A percentile compares a stretch with the other conserved stretches of the same genome.
phyloP scores from a whole-genome alignment of 2,329 filamentous ascomycete genomes.

The Cytospora schulzeri region DNA sequence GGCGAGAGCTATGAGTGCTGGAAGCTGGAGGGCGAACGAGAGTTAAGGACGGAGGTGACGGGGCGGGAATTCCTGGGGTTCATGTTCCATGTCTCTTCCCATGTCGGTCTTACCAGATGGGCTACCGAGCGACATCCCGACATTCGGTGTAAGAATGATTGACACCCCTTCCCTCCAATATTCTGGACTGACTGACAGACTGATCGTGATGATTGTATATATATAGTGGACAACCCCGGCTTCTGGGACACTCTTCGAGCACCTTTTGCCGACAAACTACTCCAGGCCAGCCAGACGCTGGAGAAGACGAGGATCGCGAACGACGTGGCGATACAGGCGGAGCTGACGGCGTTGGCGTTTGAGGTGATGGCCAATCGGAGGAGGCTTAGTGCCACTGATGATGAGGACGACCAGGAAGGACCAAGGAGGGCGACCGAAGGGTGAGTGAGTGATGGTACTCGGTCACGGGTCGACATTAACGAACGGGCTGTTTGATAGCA shows the following conservation, averaged over 20 bases:
- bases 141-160: slow-evolving; percentile 22
- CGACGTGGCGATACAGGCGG: slow-evolving; percentile 19
- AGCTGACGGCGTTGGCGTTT: slow-evolving; percentile 22
- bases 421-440: background rate
- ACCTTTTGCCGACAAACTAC: slow-evolving; percentile 21
- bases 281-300: slow-evolving; percentile 18
- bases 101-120: slow-evolving; percentile 33
- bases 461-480: background rate
- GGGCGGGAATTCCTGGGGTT: slow-evolving; percentile 34
- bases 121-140: slow-evolving; percentile 28
- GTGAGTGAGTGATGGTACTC: background rate
- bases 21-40: slow-evolving; percentile 29
- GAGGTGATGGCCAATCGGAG: slow-evolving; percentile 23
- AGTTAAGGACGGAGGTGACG: slow-evolving; percentile 30
- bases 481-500: background rate
- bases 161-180: too few species aligned
- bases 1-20: slow-evolving; percentile 35
- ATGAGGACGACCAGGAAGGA: slow-evolving; percentile 6
- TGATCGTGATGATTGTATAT: background rate
- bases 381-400: slow-evolving; percentile 18
- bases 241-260: slow-evolving; percentile 23
- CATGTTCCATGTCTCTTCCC: slow-evolving; percentile 35
- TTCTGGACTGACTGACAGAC: background rate
- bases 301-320: slow-evolving; percentile 15
- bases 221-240: slow-evolving; percentile 11